Evolutionary conservation across 1,139 yeast genomes (phyloP), one percentile per base, ranked within the genome.

Genomic region (Meyerozyma sp.): DNA sequence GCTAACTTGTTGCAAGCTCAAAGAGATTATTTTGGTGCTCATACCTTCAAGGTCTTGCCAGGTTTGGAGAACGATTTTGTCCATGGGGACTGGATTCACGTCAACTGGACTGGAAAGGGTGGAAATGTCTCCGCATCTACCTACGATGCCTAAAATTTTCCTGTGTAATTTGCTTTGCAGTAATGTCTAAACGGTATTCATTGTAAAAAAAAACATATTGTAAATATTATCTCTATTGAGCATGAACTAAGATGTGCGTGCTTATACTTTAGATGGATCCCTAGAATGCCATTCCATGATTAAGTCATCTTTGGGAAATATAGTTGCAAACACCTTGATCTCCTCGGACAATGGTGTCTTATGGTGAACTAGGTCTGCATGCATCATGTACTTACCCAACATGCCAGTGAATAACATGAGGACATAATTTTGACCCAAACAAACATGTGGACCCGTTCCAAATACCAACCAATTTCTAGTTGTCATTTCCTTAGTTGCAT

Each of bases 1-100:
- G 98, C 98, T 59, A 91, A 91, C 85, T 80, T 93, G 74, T 79
- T 93, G 69, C 98, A 93, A 78, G 98, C 98, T 62, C 98, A 93
- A 81, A 89, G 98, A 79, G 98, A 93, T 72, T 93, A 91, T 88
- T 93, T 93, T 63, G 98, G 98, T 75, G 98, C 98, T 56, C 98
- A 93, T 82, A 93, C 98, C 64, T 93, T 93, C 89, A 81, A 82
- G 70, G 95, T 93, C 54, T 77, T 89, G 65, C 95, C 95, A 59
- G 95, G 94, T 71, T 70, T 63, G 61, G 96, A 88, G 59, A 77
- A 80, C 63, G 87, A 75, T 47, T 72, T 72, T 64, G 79, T 86
- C 70, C 81, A 75, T 59, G 94, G 79, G 62, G 73, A 82, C 59
- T 83, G 86, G 77, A 84, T 91, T 70, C 98, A 93, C 77, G 78